Base-by-base conservation (phyloP, 306 rosid genomes). In the Cicer bijugum region DNA sequence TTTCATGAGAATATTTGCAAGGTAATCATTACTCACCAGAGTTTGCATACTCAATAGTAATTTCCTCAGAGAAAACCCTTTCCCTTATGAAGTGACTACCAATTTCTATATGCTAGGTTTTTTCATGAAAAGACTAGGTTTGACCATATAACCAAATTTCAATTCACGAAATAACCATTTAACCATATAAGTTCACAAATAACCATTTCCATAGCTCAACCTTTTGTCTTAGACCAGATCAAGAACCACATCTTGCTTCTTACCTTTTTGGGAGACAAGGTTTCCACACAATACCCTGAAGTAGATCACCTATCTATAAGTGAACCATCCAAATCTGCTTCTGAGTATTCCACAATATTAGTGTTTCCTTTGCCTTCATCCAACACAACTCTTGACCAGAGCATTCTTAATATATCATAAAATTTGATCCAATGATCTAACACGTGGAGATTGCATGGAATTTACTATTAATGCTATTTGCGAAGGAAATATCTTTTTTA, bases 1-100 rank as follows among this genome's bases (percentile, higher is more conserved):
- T 12, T 20, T 47, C 3, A 43, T 68, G 15, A 45, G 7, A 39
- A 69, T 33, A 35, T 47, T 4, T 50, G 15, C 60, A 33, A 47
- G 73, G 9, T 68, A 6, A n/a, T 69, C 74, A 14, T 28, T 50
- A 39, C 4, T 69, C 74, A 33, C 16, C 16, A 16, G 60, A 15
- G 20, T 69, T 35, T 35, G 39, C 47, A 50, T 14, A 67, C 9
- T 39, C 20, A 9, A 56, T 69, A 69, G 61, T 14, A 20, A 33
- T 46, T 69, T 47, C 8, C 28, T 57, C 8, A 28, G 1, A 46
- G 19, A 35, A 7, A 23, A n/a, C 9, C 8, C 51, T 47, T 16
- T 12, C 44, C 2, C 35, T 5, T 44, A 19, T 20, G 23, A 51
- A 69, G 42, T 46, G 57, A 48, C 12, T 23, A 46, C 14, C 44